A percentile compares a stretch with the other conserved stretches of the same genome.
Conservation (phyloP, 163 green algal species). For the Prototheca wickerhamii region DNA sequence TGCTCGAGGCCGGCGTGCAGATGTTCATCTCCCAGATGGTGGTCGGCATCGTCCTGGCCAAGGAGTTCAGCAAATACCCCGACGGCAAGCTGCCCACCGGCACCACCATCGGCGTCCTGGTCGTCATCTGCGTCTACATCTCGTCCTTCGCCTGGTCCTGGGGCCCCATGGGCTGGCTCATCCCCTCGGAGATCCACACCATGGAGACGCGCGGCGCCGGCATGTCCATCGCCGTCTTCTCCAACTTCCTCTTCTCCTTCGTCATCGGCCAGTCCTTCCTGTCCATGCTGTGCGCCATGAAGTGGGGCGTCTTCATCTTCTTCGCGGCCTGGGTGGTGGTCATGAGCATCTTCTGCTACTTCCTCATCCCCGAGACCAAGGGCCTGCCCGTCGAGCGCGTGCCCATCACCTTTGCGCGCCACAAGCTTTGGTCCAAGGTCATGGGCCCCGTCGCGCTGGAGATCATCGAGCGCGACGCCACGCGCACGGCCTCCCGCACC, state of each 20-base stretch:
- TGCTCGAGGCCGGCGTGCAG: constrained; percentile 47
- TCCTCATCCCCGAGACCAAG: constrained; percentile 27
- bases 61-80: constrained; percentile 25
- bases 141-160: constrained; percentile 38
- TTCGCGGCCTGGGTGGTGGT: constrained; percentile 39
- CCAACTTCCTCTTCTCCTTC: constrained; percentile 71
- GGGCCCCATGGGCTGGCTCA: constrained; percentile 45
- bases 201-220: constrained; percentile 57
- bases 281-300: constrained; percentile 46
- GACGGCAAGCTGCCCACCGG: constrained; percentile 22
- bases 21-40: constrained; percentile 53
- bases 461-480: constrained; percentile 10
- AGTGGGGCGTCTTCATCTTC: constrained; percentile 70
- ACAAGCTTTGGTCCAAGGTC: constrained; percentile 19
- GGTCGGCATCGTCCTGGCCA: constrained; percentile 37
- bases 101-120: constrained; percentile 52
- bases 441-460: constrained; percentile 8
- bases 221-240: constrained; percentile 39
- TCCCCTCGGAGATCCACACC: constrained; percentile 39
- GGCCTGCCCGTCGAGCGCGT: constrained; percentile 25
- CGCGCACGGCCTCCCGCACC: background rate
- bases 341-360: constrained; percentile 22
- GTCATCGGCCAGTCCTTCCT: constrained; percentile 68
- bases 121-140: constrained; percentile 46
- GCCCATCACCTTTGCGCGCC: background rate